Conservation (phyloP, 768 basidiomycete species). For the Collybia mongolica region DNA sequence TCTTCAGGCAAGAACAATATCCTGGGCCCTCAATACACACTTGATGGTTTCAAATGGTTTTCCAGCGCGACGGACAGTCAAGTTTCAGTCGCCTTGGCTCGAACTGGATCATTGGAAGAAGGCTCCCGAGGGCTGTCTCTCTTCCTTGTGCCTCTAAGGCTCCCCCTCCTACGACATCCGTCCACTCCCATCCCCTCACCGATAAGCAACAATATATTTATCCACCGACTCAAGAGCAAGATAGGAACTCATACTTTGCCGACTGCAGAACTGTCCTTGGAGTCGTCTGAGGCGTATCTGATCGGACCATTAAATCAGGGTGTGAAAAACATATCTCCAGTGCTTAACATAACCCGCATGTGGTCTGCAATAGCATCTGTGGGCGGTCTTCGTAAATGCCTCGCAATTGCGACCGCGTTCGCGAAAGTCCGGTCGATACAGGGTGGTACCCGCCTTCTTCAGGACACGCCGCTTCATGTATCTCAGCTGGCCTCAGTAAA, state of each 20-base stretch:
- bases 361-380: slow-evolving; percentile 59
- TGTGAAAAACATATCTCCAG: slow-evolving; percentile 64
- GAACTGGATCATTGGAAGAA: slow-evolving; percentile 53
- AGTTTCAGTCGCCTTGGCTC: slow-evolving; percentile 69
- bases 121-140: slow-evolving; percentile 72
- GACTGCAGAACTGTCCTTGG: slow-evolving; percentile 71
- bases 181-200: slow-evolving; percentile 40
- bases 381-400: slow-evolving; percentile 58
- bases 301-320: slow-evolving; percentile 60
- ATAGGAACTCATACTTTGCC: slow-evolving; percentile 73
- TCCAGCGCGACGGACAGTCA: slow-evolving; percentile 80
- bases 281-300: slow-evolving; percentile 59
- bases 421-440: slow-evolving; percentile 57
- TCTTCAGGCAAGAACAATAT: slow-evolving; percentile 28
- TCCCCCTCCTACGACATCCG: slow-evolving; percentile 47
- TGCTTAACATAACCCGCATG: slow-evolving; percentile 76
- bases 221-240: slow-evolving; percentile 79
- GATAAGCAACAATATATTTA: slow-evolving; percentile 60
- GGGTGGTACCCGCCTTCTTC: slow-evolving; percentile 47
- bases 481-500: slow-evolving; percentile 60
- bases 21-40: slow-evolving; percentile 51
- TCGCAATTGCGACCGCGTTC: slow-evolving; percentile 66
- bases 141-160: slow-evolving; percentile 67
- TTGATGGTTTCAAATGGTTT: slow-evolving; percentile 83
- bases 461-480: slow-evolving; percentile 61